Evolutionary conservation across 2,329 filamentous ascomycete species (phyloP), one percentile per base, ranked within the genome.

Genomic region (Paraphoma sp.): DNA sequence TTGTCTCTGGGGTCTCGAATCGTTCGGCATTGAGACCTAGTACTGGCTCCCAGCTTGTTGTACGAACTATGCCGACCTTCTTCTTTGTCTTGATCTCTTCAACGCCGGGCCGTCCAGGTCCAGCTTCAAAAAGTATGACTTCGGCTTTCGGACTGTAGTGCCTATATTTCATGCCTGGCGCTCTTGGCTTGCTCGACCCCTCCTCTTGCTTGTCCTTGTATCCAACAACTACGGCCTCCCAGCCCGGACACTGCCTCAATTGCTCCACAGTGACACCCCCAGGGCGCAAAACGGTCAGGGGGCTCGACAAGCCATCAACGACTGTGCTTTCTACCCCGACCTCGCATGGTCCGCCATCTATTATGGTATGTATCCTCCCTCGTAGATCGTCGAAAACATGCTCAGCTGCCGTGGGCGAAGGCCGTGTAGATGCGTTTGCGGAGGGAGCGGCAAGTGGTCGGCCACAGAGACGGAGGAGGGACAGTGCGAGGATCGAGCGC

Each of bases 161-260:
- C 73, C 95, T 92, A 75, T 99, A 99, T 78, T 99, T 99, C 95
- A 99, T 99, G 1, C 95, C 95, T 0, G 95, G 95, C 0, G 95
- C 95, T 54, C 92, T 84, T 0, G 95, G 95, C 53, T 65, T 69
- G 48, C 85, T 86, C 4, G 62, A 53, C 5, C 86, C 89, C 17
- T 86, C 82, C 67, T 92, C 86, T 14, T 87, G 67, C 54, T 84
- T 84, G 68, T 97, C 92, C 70, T 89, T 87, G 76, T 97, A 98
- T 10, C 86, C 94, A 56, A 89, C 87, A 59, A 84, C 82, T 1
- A 92, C 91, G 40, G 85, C 79, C 72, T 93, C 89, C 94, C 95
- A 99, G 0, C 94, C 94, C 0, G 84, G 80, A 70, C 89, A 92
- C 41, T 80, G 73, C 43, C 89, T 83, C 53, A 98, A 80, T 72